phyloP scores from a whole-genome alignment of 352 stramenopile genomes.

The Globisporangium paddicum region DNA sequence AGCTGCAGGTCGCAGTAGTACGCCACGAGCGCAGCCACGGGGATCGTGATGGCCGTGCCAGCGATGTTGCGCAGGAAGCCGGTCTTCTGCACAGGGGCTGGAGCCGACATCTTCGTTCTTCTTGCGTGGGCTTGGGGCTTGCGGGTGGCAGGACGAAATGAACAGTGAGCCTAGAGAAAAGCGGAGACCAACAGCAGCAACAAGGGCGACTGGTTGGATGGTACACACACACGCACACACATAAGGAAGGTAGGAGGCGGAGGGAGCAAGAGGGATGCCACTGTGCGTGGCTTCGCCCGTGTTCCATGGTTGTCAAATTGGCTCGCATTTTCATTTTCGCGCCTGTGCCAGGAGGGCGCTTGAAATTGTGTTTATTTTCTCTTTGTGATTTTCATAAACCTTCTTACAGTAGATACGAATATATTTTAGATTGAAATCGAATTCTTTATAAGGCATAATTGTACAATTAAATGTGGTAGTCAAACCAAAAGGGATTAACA shows the following conservation, averaged over 20 bases:
- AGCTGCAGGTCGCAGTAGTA: conserved; percentile 35
- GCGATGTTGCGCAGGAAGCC: conserved; percentile 39
- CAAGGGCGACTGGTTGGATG: neutral
- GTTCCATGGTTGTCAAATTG: conserved; percentile 6
- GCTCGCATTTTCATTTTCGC: neutral
- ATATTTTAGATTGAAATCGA: too few species aligned
- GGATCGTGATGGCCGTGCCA: conserved; percentile 31
- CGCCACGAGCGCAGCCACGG: conserved; percentile 30
- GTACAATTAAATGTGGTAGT: too few species aligned
- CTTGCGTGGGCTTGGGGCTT: too few species aligned
- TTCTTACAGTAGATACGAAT: neutral
- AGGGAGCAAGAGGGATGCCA: neutral
- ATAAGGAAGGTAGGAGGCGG: neutral
- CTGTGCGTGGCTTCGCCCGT: neutral
- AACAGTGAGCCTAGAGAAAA: neutral
- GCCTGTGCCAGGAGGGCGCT: neutral
- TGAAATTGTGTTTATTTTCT: neutral
- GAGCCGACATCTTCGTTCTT: neutral
- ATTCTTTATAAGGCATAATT: neutral
- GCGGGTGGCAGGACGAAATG: conserved; percentile 2
- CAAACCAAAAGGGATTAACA: too few species aligned
- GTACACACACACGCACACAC: neutral
- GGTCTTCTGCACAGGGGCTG: conserved; percentile 14
- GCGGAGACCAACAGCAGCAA: neutral
- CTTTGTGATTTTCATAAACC: neutral